Base-by-base conservation (phyloP, 2,329 filamentous ascomycete genomes). In the Aspergillus glaucus region DNA sequence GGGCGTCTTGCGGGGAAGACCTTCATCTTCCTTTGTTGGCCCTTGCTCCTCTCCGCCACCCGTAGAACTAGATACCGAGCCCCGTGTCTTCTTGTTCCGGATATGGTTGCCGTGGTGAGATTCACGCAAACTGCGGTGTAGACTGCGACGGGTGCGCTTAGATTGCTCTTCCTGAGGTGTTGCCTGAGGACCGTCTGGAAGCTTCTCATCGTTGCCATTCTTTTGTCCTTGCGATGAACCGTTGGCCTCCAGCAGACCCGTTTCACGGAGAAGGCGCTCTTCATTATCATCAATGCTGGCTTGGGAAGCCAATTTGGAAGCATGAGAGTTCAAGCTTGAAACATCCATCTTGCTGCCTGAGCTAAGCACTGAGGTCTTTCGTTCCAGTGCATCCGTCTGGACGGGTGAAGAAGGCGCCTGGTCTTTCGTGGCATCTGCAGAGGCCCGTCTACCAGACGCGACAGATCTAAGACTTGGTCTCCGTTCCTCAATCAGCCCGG, bases 51-150 rank as follows among this genome's bases (percentile, higher is more conserved):
- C 80, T 30, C 81, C 79, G 9, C 69, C 70, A 40, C 76, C 70
- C 14, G 75, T 75, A 43, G 76, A 68, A 37, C 80, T 85, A 2
- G 82, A 82, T 3, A 78, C 72, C 3, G 84, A 85, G 44, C 94
- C 89, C 62, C 84, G 88, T 45, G 86, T 85, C 65, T 86, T 91
- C 57, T 84, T 84, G 64, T 86, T 85, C 28, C 87, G 82, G 58
- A 88, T 85, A 59, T 79, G 60, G 77, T 79, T 69, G 77, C 84
- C 57, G 75, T 87, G 72, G 75, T 86, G 72, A 12, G 86, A 80
- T 60, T 97, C 92, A 55, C 93, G 82, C 50, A 97, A 79, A 10
- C 91, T 95, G 49, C 90, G 87, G 60, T 96, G 92, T 12, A 97
- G 74, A 65, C 90, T 95, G 53, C 90, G 84, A 21, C 92, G 85